A percentile compares a stretch with the other conserved stretches of the same genome.
phyloP scores from a whole-genome alignment of 352 stramenopile genomes.

The Globisporangium irregulare region DNA sequence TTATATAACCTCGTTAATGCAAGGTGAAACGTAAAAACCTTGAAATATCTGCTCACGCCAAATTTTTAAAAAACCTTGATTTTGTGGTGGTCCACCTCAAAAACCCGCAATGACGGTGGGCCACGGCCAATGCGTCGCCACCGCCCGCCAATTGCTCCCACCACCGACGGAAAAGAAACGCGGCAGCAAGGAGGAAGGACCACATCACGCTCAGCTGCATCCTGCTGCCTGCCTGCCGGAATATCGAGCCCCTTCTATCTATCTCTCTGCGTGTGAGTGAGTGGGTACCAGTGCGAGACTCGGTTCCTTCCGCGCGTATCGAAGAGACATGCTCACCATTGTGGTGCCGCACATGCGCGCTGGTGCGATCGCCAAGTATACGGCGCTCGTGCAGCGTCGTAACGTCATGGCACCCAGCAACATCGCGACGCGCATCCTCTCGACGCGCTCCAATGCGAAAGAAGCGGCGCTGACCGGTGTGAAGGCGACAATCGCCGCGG shows the following conservation, averaged over 20 bases:
- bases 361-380: conserved; percentile 11
- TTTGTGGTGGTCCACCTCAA: conserved; percentile 6
- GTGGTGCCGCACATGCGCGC: conserved; percentile 14
- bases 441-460: conserved; percentile 51
- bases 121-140: neutral
- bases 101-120: neutral
- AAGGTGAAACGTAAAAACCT: no score
- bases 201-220: neutral
- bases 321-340: conserved; percentile 19
- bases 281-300: neutral
- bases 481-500: conserved; percentile 27
- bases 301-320: neutral
- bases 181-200: neutral
- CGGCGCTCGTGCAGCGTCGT: conserved; percentile 7
- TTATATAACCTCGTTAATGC: no score
- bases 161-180: conserved; percentile 21
- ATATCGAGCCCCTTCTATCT: neutral
- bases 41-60: no score
- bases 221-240: neutral
- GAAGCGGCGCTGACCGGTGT: conserved; percentile 29
- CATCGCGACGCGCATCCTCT: conserved; percentile 47
- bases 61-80: neutral
- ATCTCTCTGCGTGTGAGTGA: neutral
- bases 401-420: neutral
- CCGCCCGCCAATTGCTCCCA: conserved; percentile 6